Evolutionary conservation across 345 rosid species (phyloP).

Genomic region (Populus euphratica): DNA sequence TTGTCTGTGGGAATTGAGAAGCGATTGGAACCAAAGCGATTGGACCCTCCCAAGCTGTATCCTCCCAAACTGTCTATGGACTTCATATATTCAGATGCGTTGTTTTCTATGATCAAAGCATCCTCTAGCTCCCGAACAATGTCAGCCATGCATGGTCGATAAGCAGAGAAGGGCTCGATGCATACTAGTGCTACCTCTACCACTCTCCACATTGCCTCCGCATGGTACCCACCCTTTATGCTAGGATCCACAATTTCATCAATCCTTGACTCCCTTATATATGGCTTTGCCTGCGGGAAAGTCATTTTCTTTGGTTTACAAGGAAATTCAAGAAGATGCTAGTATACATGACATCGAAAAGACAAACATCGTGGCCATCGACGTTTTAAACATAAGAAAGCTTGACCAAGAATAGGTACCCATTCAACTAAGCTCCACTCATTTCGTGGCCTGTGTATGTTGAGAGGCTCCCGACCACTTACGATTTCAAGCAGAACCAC

Average conservation of each 20-base stretch:
- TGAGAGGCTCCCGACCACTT: conserved; percentile 66
- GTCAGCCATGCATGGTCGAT: conserved; percentile 57
- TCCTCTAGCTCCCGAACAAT: conserved; percentile 68
- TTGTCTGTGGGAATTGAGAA: conserved; percentile 44
- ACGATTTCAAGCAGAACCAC: conserved; percentile 66
- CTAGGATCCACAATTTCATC: conserved; percentile 68
- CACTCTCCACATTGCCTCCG: conserved; percentile 78
- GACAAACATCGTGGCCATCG: too few species aligned
- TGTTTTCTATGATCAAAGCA: conserved; percentile 69
- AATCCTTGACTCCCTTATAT: conserved; percentile 58
- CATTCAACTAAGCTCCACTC: conserved; percentile 83
- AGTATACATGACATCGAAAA: background rate
- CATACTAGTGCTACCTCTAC: conserved; percentile 71
- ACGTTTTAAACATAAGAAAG: background rate
- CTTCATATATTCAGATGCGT: conserved; percentile 72
- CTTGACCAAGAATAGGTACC: conserved; percentile 33
- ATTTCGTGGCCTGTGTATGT: conserved; percentile 54
- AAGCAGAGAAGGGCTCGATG: conserved; percentile 55
- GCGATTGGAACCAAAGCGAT: conserved; percentile 51
- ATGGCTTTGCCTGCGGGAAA: conserved; percentile 54
- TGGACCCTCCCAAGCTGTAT: conserved; percentile 51
- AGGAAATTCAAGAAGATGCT: background rate
- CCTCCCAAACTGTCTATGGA: conserved; percentile 67
- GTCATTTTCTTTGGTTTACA: conserved; percentile 10
- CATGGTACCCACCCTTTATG: conserved; percentile 62